phyloP scores from a whole-genome alignment of 176 grass and related monocot genomes.

The Metroxylon sagu region DNA sequence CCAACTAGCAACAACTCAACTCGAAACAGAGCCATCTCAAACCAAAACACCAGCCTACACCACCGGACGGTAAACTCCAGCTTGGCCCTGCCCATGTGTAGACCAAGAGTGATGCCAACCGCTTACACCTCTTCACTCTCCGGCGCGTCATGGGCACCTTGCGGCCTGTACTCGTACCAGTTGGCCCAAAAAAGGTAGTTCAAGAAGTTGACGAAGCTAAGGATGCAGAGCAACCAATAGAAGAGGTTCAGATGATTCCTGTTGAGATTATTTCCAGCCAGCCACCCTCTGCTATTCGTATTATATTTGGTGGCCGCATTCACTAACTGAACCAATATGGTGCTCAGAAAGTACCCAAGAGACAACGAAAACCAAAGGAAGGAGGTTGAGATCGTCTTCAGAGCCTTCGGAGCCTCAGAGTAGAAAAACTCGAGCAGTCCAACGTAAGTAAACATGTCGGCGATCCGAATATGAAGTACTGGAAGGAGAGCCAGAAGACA shows the following conservation, averaged over 20 bases:
- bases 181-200: conserved; percentile 4
- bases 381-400: conserved; percentile 63
- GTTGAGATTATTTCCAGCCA: conserved; percentile 52
- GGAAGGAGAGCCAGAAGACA: conserved; percentile 58
- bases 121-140: no score
- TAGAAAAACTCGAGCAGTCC: conserved; percentile 89
- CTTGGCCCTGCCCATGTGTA: no score
- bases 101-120: no score
- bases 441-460: conserved; percentile 71
- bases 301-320: conserved; percentile 31
- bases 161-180: conserved; percentile 8
- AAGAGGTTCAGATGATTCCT: conserved; percentile 4
- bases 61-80: no score
- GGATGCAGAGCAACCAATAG: conserved; percentile 7
- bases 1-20: no score
- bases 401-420: conserved; percentile 38
- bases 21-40: no score
- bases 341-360: conserved; percentile 63
- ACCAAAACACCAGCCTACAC: no score
- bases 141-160: no score
- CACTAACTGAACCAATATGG: conserved; percentile 55
- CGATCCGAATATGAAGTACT: conserved; percentile 66
- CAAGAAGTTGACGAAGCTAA: conserved; percentile 3
- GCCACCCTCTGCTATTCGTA: conserved; percentile 36
- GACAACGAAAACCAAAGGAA: conserved; percentile 59